Evolutionary conservation across 2,329 filamentous ascomycete species (phyloP), one percentile per base, ranked within the genome.

Genomic region (Colletotrichum ledebouriae): DNA sequence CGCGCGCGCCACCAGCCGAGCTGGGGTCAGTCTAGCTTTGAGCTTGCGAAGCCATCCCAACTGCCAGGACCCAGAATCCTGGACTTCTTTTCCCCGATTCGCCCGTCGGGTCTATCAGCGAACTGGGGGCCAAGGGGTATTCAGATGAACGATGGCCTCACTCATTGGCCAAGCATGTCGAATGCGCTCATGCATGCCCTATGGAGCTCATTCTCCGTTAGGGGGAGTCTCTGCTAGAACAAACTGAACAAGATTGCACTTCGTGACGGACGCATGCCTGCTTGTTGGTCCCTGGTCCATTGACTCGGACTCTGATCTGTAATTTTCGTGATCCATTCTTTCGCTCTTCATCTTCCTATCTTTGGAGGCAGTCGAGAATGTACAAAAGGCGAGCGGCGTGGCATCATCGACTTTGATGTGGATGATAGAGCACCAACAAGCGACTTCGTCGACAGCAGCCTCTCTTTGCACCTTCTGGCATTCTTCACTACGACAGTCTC

Each of bases 171-270:
- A 59, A 55, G 33, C 41, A 39, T 39, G 42, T 53, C 34, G 46
- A 39, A 62, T 17, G 49, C 47, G 37, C 63, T 64, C 70, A 67
- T 71, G 67, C 67, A 64, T 67, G 52, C 63, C 56, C 56, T 64
- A 70, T 64, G 67, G 67, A 50, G 67, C 59, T 67, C 47, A 15
- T 42, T 37, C 33, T 37, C 52, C 37, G 34, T 37, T 22, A 42
- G 39, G 34, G 46, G 22, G 50, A 29, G n/a, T 37, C 20, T 29
- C 52, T 46, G 20, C 34, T 39, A 34, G 17, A 20, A 13, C 52
- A 6, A 25, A 11, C 33, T 17, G 11, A 39, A 17, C 22, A 33
- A 52, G 58, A 50, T 25, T 44, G 46, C 53, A 59, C 39, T 67
- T 71, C 56, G 41, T 65, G 55, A 69, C 39, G 60, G 60, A 42